Percentiles rank a stretch among this genome's conserved stretches.
Conservation (phyloP, 208 protist genomes). For the Trypanosoma brucei region DNA sequence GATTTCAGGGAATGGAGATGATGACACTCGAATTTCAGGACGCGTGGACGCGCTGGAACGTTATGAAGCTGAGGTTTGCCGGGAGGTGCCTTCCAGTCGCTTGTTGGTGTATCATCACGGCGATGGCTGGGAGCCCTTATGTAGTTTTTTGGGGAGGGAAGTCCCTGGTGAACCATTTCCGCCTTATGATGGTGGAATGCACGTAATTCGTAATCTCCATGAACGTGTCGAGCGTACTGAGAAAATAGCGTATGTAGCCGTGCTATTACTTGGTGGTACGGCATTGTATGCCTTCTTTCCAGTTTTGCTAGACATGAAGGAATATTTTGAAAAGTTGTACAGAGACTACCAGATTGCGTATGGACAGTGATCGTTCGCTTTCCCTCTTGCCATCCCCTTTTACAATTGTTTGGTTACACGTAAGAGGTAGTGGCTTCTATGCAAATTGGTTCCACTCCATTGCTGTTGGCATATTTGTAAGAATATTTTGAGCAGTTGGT, state of each 20-base stretch:
- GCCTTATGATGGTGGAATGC: constrained; percentile 52
- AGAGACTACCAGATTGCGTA: constrained; percentile 22
- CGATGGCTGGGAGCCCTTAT: constrained; percentile 73
- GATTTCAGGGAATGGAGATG: neutral
- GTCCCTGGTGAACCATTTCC: constrained; percentile 56
- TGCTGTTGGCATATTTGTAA: too few relatives aligned
- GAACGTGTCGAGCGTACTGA: constrained; percentile 59
- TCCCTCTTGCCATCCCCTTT: too few relatives aligned
- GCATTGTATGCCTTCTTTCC: constrained; percentile 21
- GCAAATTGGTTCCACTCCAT: too few relatives aligned
- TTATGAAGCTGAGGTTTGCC: constrained; percentile 58
- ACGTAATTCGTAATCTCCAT: constrained; percentile 45
- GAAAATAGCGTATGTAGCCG: constrained; percentile 30
- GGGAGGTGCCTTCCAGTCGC: constrained; percentile 28
- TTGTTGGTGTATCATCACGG: constrained; percentile 65
- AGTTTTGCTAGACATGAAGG: neutral
- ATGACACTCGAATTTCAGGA: neutral
- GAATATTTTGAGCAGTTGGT: too few relatives aligned
- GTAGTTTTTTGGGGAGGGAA: constrained; percentile 58
- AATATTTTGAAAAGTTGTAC: constrained; percentile 13
- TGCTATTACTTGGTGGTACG: neutral
- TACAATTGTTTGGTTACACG: too few relatives aligned
- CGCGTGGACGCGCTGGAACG: constrained; percentile 38
- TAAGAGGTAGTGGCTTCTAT: too few relatives aligned
- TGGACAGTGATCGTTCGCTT: neutral